phyloP scores from a whole-genome alignment of 2,329 filamentous ascomycete species.

The Microsporum canis region DNA sequence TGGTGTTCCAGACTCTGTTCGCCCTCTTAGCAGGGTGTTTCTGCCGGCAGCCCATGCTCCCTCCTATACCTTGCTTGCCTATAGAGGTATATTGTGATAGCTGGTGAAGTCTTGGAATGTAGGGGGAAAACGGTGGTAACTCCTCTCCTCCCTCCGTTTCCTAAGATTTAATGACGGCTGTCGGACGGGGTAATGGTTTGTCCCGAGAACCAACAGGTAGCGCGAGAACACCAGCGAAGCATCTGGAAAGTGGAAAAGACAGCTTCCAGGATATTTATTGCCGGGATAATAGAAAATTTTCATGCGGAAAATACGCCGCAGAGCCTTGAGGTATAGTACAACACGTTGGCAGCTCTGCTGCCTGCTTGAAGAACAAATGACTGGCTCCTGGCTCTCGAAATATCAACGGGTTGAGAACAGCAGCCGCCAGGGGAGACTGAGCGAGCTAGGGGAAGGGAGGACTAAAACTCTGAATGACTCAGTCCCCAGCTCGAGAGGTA shows the following conservation, averaged over 20 bases:
- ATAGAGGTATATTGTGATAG: too few species aligned
- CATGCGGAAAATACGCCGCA: neutral
- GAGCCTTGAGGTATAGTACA: neutral
- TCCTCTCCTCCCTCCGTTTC: neutral
- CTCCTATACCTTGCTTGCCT: too few species aligned
- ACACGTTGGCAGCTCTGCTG: neutral
- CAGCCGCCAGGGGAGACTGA: neutral
- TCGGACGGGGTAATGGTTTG: neutral
- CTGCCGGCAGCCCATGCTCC: too few species aligned
- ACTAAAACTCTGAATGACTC: neutral
- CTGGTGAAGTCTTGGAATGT: too few species aligned
- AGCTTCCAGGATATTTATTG: neutral
- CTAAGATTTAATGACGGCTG: neutral
- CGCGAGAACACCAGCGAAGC: neutral
- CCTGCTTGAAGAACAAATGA: neutral
- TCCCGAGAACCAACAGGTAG: neutral
- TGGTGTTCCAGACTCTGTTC: too few species aligned
- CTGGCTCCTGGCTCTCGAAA: neutral
- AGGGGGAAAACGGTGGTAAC: too few species aligned
- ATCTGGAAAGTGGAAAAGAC: neutral
- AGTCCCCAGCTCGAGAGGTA: neutral
- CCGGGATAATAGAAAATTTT: neutral
- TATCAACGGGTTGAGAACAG: neutral
- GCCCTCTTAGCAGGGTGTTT: too few species aligned
- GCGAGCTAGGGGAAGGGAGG: neutral